Evolutionary conservation across 257 asterid genomes (phyloP).

Genomic region (Coffea eugenioides): DNA sequence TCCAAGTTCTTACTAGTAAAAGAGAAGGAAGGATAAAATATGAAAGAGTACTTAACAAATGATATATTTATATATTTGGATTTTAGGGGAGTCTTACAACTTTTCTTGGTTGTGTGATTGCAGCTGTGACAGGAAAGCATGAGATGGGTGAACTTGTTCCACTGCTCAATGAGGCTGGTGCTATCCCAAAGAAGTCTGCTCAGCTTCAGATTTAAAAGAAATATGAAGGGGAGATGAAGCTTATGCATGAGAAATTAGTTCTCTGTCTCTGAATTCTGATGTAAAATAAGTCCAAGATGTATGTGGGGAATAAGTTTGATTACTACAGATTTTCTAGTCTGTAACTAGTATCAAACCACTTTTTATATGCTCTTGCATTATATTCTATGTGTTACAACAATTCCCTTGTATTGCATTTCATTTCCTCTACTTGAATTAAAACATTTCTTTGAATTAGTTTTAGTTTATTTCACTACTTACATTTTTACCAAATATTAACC

Average conservation of each 20-base stretch:
- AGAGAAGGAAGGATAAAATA: background rate
- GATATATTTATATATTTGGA: background rate
- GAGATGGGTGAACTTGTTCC: constrained; percentile 57
- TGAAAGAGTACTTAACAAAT: background rate
- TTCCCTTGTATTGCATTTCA: too few relatives aligned
- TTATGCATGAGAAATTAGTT: too few relatives aligned
- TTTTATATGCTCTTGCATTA: too few relatives aligned
- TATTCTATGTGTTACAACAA: too few relatives aligned
- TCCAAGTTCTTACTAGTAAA: too few relatives aligned
- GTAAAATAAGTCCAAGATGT: background rate
- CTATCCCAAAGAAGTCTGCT: constrained; percentile 36
- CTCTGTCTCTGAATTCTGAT: background rate
- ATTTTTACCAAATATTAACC: too few relatives aligned
- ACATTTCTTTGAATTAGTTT: too few relatives aligned
- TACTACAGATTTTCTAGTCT: background rate
- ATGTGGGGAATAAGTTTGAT: background rate
- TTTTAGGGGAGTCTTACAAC: background rate
- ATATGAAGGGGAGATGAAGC: background rate
- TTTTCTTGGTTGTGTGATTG: constrained; percentile 15
- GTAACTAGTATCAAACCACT: too few relatives aligned
- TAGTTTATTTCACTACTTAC: too few relatives aligned
- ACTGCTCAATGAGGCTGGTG: constrained; percentile 64
- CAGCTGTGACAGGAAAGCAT: constrained; percentile 56
- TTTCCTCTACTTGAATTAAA: too few relatives aligned
- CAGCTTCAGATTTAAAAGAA: constrained; percentile 16